phyloP scores from a whole-genome alignment of 371 early-diverging fungal genomes.

The Capillidium heterosporum region DNA sequence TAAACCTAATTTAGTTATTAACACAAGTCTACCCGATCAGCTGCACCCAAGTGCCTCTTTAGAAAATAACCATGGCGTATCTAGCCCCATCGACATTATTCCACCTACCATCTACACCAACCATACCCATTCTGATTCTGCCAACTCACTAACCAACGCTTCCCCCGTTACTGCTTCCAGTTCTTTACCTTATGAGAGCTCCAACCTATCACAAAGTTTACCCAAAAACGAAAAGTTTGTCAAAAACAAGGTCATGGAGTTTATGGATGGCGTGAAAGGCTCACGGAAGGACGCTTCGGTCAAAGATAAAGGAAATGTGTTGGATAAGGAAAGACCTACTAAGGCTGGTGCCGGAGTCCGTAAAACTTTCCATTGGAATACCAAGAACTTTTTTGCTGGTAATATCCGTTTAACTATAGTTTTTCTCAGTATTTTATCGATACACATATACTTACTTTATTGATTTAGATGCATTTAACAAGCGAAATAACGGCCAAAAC shows the following conservation, averaged over 20 bases:
- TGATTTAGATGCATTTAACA: constrained; percentile 4
- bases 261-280: neutral
- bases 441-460: constrained; percentile 7
- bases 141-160: neutral
- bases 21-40: too few relatives aligned
- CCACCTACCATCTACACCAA: too few relatives aligned
- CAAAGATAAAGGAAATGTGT: neutral
- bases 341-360: too few relatives aligned
- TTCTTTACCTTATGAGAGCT: neutral
- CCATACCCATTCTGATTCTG: neutral
- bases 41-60: too few relatives aligned
- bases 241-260: neutral
- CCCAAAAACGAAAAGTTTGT: neutral
- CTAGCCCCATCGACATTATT: too few relatives aligned
- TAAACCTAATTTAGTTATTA: too few relatives aligned
- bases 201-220: neutral
- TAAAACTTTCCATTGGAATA: constrained; percentile 17
- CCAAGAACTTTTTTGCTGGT: constrained; percentile 15
- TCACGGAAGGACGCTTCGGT: neutral
- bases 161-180: neutral
- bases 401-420: constrained; percentile 7
- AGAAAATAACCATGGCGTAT: too few relatives aligned
- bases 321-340: too few relatives aligned
- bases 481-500: constrained; percentile 4
- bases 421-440: neutral